Evolutionary conservation across 2,329 filamentous ascomycete genomes (phyloP), one percentile per base, ranked within the genome.

Genomic region (Aspergillus brasiliensis): DNA sequence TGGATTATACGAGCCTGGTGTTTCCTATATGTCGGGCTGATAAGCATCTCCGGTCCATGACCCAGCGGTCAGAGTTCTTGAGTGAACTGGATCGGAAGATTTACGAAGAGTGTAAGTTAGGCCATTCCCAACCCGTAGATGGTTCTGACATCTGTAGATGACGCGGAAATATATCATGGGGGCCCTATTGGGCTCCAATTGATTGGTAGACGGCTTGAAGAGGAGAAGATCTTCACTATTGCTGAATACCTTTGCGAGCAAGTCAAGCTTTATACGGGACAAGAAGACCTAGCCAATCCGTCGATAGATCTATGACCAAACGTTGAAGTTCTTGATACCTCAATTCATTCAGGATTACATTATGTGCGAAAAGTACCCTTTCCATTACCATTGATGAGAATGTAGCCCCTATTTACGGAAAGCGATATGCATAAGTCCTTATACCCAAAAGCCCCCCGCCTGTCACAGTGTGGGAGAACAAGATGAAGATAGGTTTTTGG

Each of bases 21-120:
- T 73, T 82, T 5, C 81, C 81, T 0, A 77, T 82, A 2, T 79
- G 77, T 0, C 76, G 73, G 53, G 78, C 77, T 0, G 76, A 81
- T 58, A 76, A 78, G 64, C 60, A 60, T 2, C 42, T 79, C 23
- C 19, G 6, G 31, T 34, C 31, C 17, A 44, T 5, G 40, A 6
- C 1, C 4, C 19, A 44, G 3, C 4, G 8, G 17, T 21, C 40
- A 6, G 2, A 44, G 4, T 23, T 23, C 5, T 10, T 44, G 10
- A 44, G 10, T 44, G 10, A 44, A 2, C 5, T 44, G 0, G 40
- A 44, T 19, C 40, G 13, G 19, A 44, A 23, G 10, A 21, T 44
- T 2, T 44, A 5, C 2, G 10, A 11, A 13, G 40, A 44, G 2
- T 44, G 40, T 44, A 44, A 23, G 19, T 34, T 23, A n/a, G 19